Conservation (phyloP, 1,284 basidiomycete genomes). For the Puccinia novopanici region DNA sequence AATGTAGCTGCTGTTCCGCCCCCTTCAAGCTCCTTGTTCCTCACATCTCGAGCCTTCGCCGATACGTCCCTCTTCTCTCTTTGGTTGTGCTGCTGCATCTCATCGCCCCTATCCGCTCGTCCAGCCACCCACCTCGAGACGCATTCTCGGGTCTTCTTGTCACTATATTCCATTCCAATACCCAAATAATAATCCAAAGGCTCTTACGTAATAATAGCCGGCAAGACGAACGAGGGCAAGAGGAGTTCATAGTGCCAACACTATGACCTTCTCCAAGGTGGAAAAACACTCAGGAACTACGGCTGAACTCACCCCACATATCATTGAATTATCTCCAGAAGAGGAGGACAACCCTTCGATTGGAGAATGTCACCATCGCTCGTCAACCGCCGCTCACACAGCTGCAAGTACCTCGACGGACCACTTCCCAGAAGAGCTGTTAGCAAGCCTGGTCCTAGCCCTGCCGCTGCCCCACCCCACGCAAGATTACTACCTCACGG, state of each 20-base stretch:
- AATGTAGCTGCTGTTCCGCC: too few species aligned
- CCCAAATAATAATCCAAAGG: too few species aligned
- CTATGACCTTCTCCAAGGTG: background rate
- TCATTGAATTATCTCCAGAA: background rate
- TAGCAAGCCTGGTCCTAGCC: slow-evolving; percentile 35
- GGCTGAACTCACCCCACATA: background rate
- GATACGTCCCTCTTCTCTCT: too few species aligned
- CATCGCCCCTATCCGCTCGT: too few species aligned
- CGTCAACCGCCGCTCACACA: background rate
- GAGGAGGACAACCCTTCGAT: background rate
- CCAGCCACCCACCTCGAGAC: too few species aligned
- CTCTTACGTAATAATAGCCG: too few species aligned
- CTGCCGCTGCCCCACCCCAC: slow-evolving; percentile 26
- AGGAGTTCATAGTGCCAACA: background rate
- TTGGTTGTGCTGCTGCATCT: too few species aligned
- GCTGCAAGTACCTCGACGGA: background rate
- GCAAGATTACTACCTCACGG: background rate
- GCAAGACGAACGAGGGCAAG: background rate
- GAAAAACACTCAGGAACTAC: background rate
- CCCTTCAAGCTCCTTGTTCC: too few species aligned
- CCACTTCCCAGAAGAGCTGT: background rate
- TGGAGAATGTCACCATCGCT: background rate
- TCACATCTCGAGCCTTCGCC: too few species aligned
- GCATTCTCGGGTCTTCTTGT: too few species aligned
- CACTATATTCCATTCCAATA: too few species aligned